Base-by-base conservation (phyloP, 257 asterid genomes). In the Thymus quinquecostatus region DNA sequence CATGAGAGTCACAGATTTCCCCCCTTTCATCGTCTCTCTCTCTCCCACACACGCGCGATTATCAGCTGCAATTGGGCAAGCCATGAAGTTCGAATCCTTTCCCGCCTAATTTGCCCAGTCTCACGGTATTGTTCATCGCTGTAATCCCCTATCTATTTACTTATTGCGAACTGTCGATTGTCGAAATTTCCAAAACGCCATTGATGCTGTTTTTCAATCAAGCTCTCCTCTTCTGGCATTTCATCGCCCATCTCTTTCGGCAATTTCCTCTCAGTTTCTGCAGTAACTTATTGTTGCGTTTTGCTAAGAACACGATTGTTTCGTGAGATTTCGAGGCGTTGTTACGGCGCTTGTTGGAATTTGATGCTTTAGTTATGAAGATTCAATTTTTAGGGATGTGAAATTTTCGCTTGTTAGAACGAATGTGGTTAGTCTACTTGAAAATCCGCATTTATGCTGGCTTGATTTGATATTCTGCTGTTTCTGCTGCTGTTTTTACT, bases 81-180 rank as follows among this genome's bases (percentile, higher is more conserved):
- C n/a, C 21, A 75, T 66, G 71, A 77, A 60, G 75, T 75, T 70
- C 45, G 53, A 51, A 53, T 32, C 70, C 2, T 49, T 55, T 45
- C 71, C 73, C 50, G 30, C 68, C 54, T 80, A 67, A 71, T 44
- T 62, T 58, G 27, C 4, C 55, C 32, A 14, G 21, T 49, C n/a
- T 30, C 13, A 27, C 65, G 71, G 79, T 76, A 71, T 45, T 5
- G 1, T 8, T 34, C 10, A 32, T 33, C 9, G 55, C 14, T 14
- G 40, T 54, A 21, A 68, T 41, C 21, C 7, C 54, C 54, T 53
- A 3, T 49, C 3, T 40, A 38, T 13, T 51, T 61, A 21, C 21
- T 21, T 21, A 21, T 7, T 29, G 55, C 53, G 12, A 32, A 33
- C 10, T 47, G 3, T 47, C 13, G 43, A 47, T 29, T 10, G 50